Evolutionary conservation across 768 basidiomycete genomes (phyloP).

Genomic region (Guyanaporus albipodus): DNA sequence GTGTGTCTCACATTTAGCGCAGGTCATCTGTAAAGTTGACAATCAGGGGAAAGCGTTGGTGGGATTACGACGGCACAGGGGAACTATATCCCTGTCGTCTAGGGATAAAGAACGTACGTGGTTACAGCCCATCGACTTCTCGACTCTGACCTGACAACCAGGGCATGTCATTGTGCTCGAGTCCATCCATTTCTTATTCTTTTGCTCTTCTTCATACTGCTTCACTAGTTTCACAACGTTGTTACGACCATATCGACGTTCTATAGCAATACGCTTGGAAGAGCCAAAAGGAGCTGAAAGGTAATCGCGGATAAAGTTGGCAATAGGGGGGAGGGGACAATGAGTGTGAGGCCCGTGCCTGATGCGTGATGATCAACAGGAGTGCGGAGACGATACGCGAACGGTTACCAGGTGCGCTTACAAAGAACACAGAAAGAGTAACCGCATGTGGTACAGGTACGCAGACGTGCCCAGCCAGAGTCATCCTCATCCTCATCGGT

Average conservation of each 20-base stretch:
- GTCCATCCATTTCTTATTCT: slow-evolving; percentile 71
- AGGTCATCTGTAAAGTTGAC: slow-evolving; percentile 59
- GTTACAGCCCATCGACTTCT: slow-evolving; percentile 81
- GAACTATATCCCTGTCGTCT: too few species aligned
- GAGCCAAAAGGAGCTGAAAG: slow-evolving; percentile 53
- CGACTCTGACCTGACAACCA: slow-evolving; percentile 66
- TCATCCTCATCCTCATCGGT: slow-evolving; percentile 42
- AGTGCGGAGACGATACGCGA: neutral
- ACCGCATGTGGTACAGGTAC: slow-evolving; percentile 64
- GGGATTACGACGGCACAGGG: neutral
- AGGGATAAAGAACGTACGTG: slow-evolving; percentile 54
- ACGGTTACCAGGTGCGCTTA: slow-evolving; percentile 65
- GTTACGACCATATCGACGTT: slow-evolving; percentile 58
- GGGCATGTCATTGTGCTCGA: slow-evolving; percentile 68
- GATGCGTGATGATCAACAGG: slow-evolving; percentile 7
- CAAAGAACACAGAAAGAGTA: slow-evolving; percentile 87
- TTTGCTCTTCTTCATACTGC: slow-evolving; percentile 67
- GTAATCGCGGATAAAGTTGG: slow-evolving; percentile 65
- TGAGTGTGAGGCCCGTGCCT: slow-evolving; percentile 81
- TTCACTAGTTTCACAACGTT: slow-evolving; percentile 60
- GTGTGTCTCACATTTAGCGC: slow-evolving; percentile 66
- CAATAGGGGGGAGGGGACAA: slow-evolving; percentile 67
- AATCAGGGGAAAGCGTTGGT: neutral
- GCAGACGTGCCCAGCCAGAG: slow-evolving; percentile 66
- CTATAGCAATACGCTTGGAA: slow-evolving; percentile 45